Conservation (phyloP, 257 asterid species). For the Solanum paucissectum region DNA sequence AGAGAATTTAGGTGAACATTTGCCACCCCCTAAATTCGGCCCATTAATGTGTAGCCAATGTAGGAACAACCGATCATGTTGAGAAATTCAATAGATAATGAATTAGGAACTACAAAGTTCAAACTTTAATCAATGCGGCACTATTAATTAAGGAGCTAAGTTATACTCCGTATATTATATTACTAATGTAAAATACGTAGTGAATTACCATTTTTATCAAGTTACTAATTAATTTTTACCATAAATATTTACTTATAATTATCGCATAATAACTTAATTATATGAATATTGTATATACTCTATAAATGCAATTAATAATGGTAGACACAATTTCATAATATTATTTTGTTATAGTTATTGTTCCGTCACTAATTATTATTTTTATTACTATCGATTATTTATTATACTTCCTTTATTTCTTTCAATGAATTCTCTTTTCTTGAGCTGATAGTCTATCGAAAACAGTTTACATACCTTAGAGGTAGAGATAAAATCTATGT, state of each 20-base stretch:
- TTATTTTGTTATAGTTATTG: not conserved
- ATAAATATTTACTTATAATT: not conserved
- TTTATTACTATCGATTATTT: not conserved
- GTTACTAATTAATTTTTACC: not conserved
- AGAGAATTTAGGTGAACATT: not conserved
- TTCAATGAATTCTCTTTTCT: not conserved
- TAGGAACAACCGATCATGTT: not conserved
- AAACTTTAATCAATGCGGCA: not conserved
- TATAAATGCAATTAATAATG: not conserved
- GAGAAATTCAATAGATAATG: not conserved
- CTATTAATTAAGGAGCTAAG: not conserved
- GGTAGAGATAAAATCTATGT: accelerated
- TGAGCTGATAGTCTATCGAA: accelerated
- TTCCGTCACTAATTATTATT: not conserved
- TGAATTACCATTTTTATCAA: not conserved
- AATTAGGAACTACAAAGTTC: not conserved
- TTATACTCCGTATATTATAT: not conserved
- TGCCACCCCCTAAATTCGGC: not conserved
- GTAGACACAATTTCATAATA: not conserved
- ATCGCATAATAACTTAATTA: not conserved
- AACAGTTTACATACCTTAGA: accelerated
- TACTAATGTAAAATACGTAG: not conserved
- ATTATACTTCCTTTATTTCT: not conserved
- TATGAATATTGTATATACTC: no score
- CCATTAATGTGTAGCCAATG: not conserved